Evolutionary conservation across 805 yeast genomes (phyloP), one percentile per base, ranked within the genome.

Genomic region (Sugiyamaella valdiviana): DNA sequence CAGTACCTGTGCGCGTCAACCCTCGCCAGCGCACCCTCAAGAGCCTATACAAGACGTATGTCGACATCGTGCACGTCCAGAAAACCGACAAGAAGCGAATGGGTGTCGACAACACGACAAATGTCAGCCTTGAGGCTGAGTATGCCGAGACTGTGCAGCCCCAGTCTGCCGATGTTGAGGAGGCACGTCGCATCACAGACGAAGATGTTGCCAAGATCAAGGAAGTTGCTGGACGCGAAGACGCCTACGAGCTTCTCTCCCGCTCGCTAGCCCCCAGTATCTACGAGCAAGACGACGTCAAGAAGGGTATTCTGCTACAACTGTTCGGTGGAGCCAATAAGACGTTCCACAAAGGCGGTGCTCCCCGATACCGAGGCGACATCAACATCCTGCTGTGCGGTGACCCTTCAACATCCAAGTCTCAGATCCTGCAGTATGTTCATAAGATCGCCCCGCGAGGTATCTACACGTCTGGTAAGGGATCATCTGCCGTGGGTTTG

Each of bases 381-480:
- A 82, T 93, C 52, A 93, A 93, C 62, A 76, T 93, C 43, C 69
- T 93, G 48, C 72, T 93, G 39, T 91, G 98, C 71, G 99, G 99
- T 58, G 99, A 93, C 64, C 99, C 99, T 1, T 91, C 98, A 7
- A 93, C 99, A 1, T 82, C 97, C 10, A 93, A 93, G 64, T 93
- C 99, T 2, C 99, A 93, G 67, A 69, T 93, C 41, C 73, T 93
- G 56, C 95, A 89, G 62, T 93, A 93, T 58, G 97, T 93, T 39
- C 99, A 93, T 69, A 87, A 90, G 61, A 93, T 93, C 57, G 95
- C 99, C 1, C 99, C 99, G 40, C 77, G 99, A 63, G 99, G 99
- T 57, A 87, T 93, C 36, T 93, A 90, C 67, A 93, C 99, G 3
- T 90, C 97, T 0, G 99, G 99, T 67, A 93, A 93, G 62, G 99